phyloP scores from a whole-genome alignment of 75 land plant species.

The Selaginella moellendorffii region DNA sequence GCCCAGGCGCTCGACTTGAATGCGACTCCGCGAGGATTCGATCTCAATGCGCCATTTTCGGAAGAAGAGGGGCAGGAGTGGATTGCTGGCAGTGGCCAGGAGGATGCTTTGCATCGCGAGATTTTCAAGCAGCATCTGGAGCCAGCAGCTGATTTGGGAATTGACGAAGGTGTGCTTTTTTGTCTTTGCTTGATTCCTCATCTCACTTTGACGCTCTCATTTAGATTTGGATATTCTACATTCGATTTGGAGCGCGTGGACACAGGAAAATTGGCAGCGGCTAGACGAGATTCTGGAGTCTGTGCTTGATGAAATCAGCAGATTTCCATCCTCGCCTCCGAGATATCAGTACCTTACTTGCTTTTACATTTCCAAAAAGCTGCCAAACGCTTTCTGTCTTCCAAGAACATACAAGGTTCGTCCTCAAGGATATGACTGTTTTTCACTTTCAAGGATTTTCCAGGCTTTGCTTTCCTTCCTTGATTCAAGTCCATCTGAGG shows the following conservation, averaged over 20 bases:
- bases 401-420: conserved; percentile 23
- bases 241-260: conserved; percentile 24
- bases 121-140: background rate
- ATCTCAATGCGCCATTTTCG: conserved; percentile 21
- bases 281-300: conserved; percentile 21
- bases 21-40: conserved; percentile 18
- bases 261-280: conserved; percentile 14
- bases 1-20: conserved; percentile 15
- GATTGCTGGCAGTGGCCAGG: background rate
- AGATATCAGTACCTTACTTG: conserved; percentile 18
- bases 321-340: conserved; percentile 13
- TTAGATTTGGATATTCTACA: conserved; percentile 19
- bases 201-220: background rate
- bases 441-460: conserved; percentile 1
- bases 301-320: conserved; percentile 17
- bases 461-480: conserved; percentile 23
- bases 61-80: conserved; percentile 15
- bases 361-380: conserved; percentile 23
- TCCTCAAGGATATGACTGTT: background rate
- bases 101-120: background rate
- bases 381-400: conserved; percentile 24
- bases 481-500: conserved; percentile 1
- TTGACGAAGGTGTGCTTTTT: conserved; percentile 11
- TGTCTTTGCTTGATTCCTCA: background rate
- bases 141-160: conserved; percentile 1